Evolutionary conservation across 192 early-diverging fungal species (phyloP), one percentile per base, ranked within the genome.

Genomic region (Umbelopsis sp.): DNA sequence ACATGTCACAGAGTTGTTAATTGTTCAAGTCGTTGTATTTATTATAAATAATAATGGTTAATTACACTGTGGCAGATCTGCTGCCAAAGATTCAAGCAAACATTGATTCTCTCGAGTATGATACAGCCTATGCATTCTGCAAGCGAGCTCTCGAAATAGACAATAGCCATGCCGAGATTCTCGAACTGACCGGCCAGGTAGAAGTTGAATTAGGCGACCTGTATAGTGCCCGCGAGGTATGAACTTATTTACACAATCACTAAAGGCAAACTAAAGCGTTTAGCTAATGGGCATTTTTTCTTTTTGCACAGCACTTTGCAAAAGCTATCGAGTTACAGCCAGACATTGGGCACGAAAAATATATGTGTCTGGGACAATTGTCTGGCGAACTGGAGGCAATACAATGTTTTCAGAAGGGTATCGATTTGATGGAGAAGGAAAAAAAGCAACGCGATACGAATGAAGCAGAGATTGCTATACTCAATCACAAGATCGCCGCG

Each of bases 331-430:
- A 86, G 69, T 75, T 93, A n/a, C 81, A 81, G 58, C 90, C 91
- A 22, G 82, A 91, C 33, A 76, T 78, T 47, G 90, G 90, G 22
- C 87, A 87, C 69, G 84, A 86, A 69, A 91, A 92, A 77, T 97
- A 92, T 83, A 89, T 98, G 86, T 94, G 96, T 74, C 82, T 98
- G 45, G 91, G 93, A 35, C 91, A 93, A 80, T 74, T 92, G 66
- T 84, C 87, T 5, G 78, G 84, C 18, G 87, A 87, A 64, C 75
- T 90, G 22, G 89, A 91, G 30, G 81, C 92, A 27, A 86, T 91
- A 44, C 72, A 76, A 33, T 86, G 88, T 74, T 94, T 90, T 67
- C 85, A 91, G 72, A 80, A 85, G n/a, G 92, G 92, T 25, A 83
- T 92, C 0, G 80, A 90, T 45, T 76, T 92, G 9, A 87, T 94